Percentiles rank a stretch among this genome's conserved stretches.
Evolutionary conservation across 805 yeast species (phyloP).

Genomic region (Tetrapisispora arboricola): DNA sequence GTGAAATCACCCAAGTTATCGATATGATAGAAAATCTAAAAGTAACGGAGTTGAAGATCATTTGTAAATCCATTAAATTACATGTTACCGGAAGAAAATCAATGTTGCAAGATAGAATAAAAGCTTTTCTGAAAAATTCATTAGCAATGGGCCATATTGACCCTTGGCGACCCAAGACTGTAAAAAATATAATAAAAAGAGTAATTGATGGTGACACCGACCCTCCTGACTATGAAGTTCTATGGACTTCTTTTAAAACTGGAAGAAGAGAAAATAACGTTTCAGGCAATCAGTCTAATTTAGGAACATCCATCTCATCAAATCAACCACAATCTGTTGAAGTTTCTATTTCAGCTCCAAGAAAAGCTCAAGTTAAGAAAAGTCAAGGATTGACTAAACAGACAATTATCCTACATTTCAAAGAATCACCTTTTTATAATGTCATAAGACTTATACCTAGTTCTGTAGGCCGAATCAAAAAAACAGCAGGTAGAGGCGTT

Average conservation of each 20-base stretch:
- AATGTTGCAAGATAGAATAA: slow-evolving; percentile 46
- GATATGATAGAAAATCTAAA: slow-evolving; percentile 30
- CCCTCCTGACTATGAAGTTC: slow-evolving; percentile 31
- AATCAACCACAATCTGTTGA: slow-evolving; percentile 6
- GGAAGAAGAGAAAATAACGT: slow-evolving; percentile 5
- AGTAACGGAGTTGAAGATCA: slow-evolving; percentile 42
- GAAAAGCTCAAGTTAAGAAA: neutral
- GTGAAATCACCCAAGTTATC: slow-evolving; percentile 27
- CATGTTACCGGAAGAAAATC: slow-evolving; percentile 50
- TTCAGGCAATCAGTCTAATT: slow-evolving; percentile 8
- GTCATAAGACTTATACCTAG: slow-evolving; percentile 42
- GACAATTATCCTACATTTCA: slow-evolving; percentile 27
- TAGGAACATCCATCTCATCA: slow-evolving; percentile 16
- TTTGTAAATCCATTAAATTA: slow-evolving; percentile 42
- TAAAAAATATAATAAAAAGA: slow-evolving; percentile 35
- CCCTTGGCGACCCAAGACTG: slow-evolving; percentile 36
- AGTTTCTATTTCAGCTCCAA: neutral
- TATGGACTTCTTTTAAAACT: slow-evolving; percentile 19
- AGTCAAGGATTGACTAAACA: neutral
- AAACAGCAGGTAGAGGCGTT: slow-evolving; percentile 38
- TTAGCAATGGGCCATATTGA: slow-evolving; percentile 31
- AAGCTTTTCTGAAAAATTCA: slow-evolving; percentile 36
- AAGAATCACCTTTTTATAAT: slow-evolving; percentile 46
- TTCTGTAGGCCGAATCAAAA: slow-evolving; percentile 24
- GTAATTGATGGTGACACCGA: slow-evolving; percentile 23